These are phyloP conservation scores for Selaginella moellendorffii DNA, from an alignment of 75 land plant species.

Conservation along the genomic window DNA sequence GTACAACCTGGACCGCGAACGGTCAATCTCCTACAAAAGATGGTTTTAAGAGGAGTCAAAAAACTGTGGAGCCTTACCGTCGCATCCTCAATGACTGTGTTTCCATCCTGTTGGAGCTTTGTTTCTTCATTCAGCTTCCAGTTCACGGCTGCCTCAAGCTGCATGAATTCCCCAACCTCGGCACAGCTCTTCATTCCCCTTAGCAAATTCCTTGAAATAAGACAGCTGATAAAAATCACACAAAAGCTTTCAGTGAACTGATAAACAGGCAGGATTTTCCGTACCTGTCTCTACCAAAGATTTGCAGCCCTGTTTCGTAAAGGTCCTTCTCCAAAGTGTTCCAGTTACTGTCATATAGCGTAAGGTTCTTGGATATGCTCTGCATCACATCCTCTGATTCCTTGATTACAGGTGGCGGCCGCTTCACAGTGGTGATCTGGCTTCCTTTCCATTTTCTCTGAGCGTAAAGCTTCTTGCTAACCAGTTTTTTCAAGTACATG, in stretches of 20 bases:
- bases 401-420: background rate
- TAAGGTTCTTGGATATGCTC: background rate
- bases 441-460: background rate
- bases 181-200: constrained; percentile 79
- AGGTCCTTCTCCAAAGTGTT: constrained; percentile 60
- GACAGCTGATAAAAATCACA: constrained; percentile 38
- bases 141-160: constrained; percentile 21
- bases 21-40: background rate
- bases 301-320: constrained; percentile 81
- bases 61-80: background rate
- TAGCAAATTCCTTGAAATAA: constrained; percentile 76
- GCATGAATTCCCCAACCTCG: constrained; percentile 66
- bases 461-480: background rate
- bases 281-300: constrained; percentile 91
- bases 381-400: background rate
- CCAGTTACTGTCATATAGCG: constrained; percentile 36
- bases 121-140: background rate
- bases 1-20: constrained; percentile 50
- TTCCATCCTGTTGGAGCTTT: background rate
- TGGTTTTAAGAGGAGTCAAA: too few relatives aligned
- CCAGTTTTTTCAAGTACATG: background rate
- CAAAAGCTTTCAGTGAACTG: too few relatives aligned
- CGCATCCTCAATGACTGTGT: background rate
- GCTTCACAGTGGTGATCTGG: background rate
- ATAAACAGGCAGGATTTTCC: too few relatives aligned